Evolutionary conservation across 495 filamentous ascomycete genomes (phyloP), one percentile per base, ranked within the genome.

Genomic region (Aspergillus indologenus): DNA sequence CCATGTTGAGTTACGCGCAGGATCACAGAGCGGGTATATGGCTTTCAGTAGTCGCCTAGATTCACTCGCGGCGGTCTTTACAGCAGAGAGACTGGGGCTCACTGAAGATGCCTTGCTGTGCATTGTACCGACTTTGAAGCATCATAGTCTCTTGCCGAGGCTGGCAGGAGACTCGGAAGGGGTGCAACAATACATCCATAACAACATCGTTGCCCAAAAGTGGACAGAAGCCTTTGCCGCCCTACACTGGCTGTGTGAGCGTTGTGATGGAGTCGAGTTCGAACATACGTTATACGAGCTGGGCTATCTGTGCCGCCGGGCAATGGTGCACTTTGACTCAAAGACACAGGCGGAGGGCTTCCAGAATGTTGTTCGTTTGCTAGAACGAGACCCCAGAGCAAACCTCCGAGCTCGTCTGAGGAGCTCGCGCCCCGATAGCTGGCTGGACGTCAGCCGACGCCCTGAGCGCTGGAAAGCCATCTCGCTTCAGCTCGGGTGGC

Each of bases 21-120:
- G 57, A 0, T 52, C 65, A 0, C 65, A 68, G 12, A 61, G 56
- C 12, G 43, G 62, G 0, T 68, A 60, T 14, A 17, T 65, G 8
- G 64, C 58, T 2, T 56, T 66, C 6, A 68, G 58, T 42, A 65
- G 22, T 31, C 62, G 56, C 4, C 34, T 77, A 8, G 58, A 75
- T 8, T 64, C 68, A 0, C 29, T 77, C 9, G 59, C 67, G 2
- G 15, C 26, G 0, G 71, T 65, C 23, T 73, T 75, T 49, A 68
- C 71, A 31, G 45, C 29, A 0, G 20, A 45, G 8, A 29, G 43
- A 0, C 46, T 75, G n/a, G 74, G 72, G 0, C 66, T 71, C 6
- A 61, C 64, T 26, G 74, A 77, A 51, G 72, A 75, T 54, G 74
- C 68, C 11, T 47, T 75, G 5, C 47, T 77, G 7, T 77, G 74